Base-by-base conservation (phyloP, 1,284 basidiomycete species). In the Pulveroboletus sp. region DNA sequence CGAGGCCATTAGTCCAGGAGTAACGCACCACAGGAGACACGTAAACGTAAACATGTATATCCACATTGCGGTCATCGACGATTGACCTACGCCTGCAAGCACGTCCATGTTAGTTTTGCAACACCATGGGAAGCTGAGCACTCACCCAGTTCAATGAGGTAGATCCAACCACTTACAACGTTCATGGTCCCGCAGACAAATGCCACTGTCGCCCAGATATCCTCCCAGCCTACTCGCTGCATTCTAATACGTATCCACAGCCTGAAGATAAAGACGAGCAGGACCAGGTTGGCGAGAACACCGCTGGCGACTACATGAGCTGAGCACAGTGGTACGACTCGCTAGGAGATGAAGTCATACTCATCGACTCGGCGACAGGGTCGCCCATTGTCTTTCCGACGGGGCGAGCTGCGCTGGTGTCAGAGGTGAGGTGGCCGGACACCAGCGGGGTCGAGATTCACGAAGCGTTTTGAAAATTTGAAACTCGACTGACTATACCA, bases 161-260 rank as follows among this genome's bases (percentile, higher is more conserved):
- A 48, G 33, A 62, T 18, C 60, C 62, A 61, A 22, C 6, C 15
- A 12, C 52, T 43, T 12, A 25, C 22, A 15, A 44, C 25, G 20
- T 44, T 45, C 6, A 61, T 28, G n/a, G 3, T 24, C 4, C 60
- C 60, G 12, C 26, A 55, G 24, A 50, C 20, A 26, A 66, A 54
- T 4, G 60, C 67, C 14, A 52, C 36, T 3, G 42, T 29, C 12
- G 67, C 65, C 55, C 57, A 66, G 40, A 56, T 28, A 33, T 69
- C 67, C 9, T 69, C 67, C 57, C 64, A 60, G 15, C 65, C 68
- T 18, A 66, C 33, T 10, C 53, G 50, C 20, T 46, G 57, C 24
- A 59, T 65, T 17, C 15, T 50, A 15, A 60, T 43, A 26, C 67
- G 67, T 38, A 67, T 68, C 57, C 60, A 60, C 14, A 66, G 25